Conservation (phyloP, 2,329 filamentous ascomycete species). For the Sphaerostilbella broomeana region DNA sequence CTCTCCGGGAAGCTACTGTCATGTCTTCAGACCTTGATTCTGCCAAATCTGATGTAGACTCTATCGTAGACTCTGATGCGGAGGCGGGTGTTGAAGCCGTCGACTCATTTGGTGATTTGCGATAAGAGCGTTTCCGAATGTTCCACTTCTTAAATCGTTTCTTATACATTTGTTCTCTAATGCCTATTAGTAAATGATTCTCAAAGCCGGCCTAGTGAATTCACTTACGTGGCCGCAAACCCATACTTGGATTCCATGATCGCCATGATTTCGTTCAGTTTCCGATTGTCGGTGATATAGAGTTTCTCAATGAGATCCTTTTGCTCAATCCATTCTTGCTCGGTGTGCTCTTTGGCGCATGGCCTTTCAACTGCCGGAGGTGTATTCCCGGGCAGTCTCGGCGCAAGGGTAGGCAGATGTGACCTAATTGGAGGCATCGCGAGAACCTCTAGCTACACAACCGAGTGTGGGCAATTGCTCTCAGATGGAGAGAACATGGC, state of each 20-base stretch:
- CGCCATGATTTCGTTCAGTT: conserved; percentile 31
- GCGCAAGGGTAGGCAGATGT: conserved; percentile 27
- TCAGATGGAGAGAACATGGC: conserved; percentile 8
- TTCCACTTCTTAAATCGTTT: conserved; percentile 35
- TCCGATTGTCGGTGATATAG: conserved; percentile 31
- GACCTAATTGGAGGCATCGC: conserved; percentile 15
- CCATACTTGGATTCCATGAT: conserved; percentile 29
- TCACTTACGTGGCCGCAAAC: conserved; percentile 33
- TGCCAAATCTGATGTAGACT: background rate
- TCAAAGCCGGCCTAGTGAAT: conserved; percentile 2
- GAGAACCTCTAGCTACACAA: conserved; percentile 3
- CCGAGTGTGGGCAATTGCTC: conserved; percentile 4
- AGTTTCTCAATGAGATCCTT: conserved; percentile 27
- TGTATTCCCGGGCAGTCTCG: conserved; percentile 26
- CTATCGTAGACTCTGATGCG: conserved; percentile 6
- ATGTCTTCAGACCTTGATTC: conserved; percentile 1
- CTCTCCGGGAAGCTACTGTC: conserved; percentile 1
- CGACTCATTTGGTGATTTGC: conserved; percentile 17
- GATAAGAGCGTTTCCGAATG: conserved; percentile 30
- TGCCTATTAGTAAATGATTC: background rate
- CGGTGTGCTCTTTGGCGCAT: conserved; percentile 29
- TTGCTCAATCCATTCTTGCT: conserved; percentile 29
- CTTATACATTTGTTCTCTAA: conserved; percentile 35
- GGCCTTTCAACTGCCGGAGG: conserved; percentile 19
- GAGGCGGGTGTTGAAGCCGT: conserved; percentile 6